Base-by-base conservation (phyloP, 2,329 filamentous ascomycete genomes). In the Aspergillus sp. region DNA sequence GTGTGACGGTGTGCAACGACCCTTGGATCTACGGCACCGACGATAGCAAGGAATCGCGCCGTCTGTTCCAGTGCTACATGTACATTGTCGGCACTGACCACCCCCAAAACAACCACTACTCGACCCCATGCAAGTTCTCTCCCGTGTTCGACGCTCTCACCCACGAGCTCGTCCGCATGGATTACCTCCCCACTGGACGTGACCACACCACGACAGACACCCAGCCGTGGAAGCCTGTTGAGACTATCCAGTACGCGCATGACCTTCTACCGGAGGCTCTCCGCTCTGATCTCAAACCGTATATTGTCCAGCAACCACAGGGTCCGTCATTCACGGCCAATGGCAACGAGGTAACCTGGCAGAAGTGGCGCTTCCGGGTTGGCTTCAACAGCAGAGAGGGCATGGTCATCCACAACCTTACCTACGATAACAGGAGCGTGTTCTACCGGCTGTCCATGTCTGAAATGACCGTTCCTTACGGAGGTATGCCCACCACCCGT, bases 21-120 rank as follows among this genome's bases (percentile, higher is more conserved):
- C 84, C 84, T 0, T 92, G 89, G 89, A 90, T 90, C 38, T 92
- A 91, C 61, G 84, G 82, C 69, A 74, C 69, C 0, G 74, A 77
- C 4, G 69, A 75, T 45, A 59, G 64, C 15, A 73, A 76, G 4
- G 74, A 77, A 53, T 65, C 64, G 5, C 71, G 74, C 4, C 74
- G 74, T 2, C 48, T 77, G 51, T 71, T 72, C 58, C 74, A 77
- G 60, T 75, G 72, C 57, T 77, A 76, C 56, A 73, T 77, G 71
- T 77, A 74, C 44, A 65, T 74, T 12, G 67, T 74, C 15, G 65
- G 63, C 11, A 65, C 64, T 2, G 68, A 74, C 47, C 72, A 74
- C 24, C 70, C 71, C 1, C 68, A 74, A 52, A 71, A 74, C 56
- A 74, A 74, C 56, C 72, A 74, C 39, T 74, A 74, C 53, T 71